Evolutionary conservation across 768 basidiomycete species (phyloP).

Genomic region (Piloderma croceum): DNA sequence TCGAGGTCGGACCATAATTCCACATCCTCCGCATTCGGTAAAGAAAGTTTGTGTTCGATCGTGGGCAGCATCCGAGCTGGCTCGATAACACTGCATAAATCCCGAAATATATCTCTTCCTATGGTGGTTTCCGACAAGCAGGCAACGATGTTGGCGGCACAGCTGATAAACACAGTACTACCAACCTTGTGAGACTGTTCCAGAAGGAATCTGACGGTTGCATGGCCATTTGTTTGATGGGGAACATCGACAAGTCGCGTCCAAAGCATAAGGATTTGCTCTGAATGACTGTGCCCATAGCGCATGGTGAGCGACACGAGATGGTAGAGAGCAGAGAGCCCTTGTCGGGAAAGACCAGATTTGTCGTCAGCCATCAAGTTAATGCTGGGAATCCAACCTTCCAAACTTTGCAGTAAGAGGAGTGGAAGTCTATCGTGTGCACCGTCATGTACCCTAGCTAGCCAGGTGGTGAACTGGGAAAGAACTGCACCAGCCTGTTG

Average conservation of each 20-base stretch:
- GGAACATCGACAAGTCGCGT: slow-evolving; percentile 68
- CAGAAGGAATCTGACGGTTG: slow-evolving; percentile 74
- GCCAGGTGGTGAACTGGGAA: slow-evolving; percentile 62
- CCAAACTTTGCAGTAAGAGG: slow-evolving; percentile 70
- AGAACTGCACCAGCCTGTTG: slow-evolving; percentile 60
- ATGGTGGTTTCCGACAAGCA: slow-evolving; percentile 75
- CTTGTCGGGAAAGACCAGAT: slow-evolving; percentile 50
- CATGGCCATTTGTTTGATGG: slow-evolving; percentile 68
- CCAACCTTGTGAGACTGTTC: slow-evolving; percentile 86
- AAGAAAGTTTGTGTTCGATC: slow-evolving; percentile 63
- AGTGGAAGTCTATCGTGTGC: slow-evolving; percentile 43
- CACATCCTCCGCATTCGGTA: slow-evolving; percentile 58
- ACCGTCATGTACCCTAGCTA: slow-evolving; percentile 56
- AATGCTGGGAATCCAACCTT: slow-evolving; percentile 79
- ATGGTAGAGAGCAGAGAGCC: slow-evolving; percentile 66
- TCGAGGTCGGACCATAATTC: slow-evolving; percentile 79
- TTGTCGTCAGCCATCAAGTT: slow-evolving; percentile 60
- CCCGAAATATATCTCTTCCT: slow-evolving; percentile 70
- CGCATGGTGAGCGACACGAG: slow-evolving; percentile 78
- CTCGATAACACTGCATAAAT: slow-evolving; percentile 80
- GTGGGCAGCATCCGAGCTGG: slow-evolving; percentile 79
- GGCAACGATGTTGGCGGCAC: slow-evolving; percentile 77
- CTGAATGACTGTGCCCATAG: slow-evolving; percentile 67
- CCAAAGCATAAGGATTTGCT: slow-evolving; percentile 80
- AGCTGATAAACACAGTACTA: slow-evolving; percentile 68